Percentiles rank a stretch among this genome's conserved stretches.
Conservation (phyloP, 495 filamentous ascomycete genomes). For the Aspergillus hancockii region DNA sequence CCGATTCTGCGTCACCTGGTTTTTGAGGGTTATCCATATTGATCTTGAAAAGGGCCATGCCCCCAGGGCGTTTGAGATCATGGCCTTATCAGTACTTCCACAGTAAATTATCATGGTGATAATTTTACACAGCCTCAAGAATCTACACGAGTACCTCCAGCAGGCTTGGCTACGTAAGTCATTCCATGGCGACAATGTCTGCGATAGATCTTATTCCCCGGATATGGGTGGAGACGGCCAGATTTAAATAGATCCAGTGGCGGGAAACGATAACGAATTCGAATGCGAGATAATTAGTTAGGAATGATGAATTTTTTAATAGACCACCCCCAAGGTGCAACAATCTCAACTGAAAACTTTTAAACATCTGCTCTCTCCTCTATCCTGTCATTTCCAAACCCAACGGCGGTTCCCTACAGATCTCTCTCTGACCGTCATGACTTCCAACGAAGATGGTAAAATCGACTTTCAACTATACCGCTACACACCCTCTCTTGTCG, state of each 20-base stretch:
- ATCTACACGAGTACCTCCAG: background rate
- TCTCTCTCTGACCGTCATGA: background rate
- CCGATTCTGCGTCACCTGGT: too few species aligned
- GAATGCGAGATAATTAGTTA: background rate
- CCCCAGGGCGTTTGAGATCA: too few species aligned
- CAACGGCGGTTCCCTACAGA: background rate
- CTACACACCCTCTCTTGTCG: slow-evolving; percentile 47
- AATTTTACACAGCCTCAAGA: too few species aligned
- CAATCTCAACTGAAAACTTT: background rate
- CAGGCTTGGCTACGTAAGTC: background rate
- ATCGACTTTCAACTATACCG: slow-evolving; percentile 24
- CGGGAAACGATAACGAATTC: background rate
- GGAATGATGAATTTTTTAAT: background rate
- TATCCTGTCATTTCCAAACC: background rate
- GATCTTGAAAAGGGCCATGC: too few species aligned
- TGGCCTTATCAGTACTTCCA: too few species aligned
- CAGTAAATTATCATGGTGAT: background rate
- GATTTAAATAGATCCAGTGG: background rate
- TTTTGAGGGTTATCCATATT: too few species aligned
- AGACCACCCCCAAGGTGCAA: too few species aligned
- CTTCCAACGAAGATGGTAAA: background rate
- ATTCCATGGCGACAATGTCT: background rate
- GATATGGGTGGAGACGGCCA: background rate
- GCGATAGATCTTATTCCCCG: too few species aligned
- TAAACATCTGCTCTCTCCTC: background rate